Percentiles rank a stretch among this genome's conserved stretches.
These are phyloP conservation scores for Corymbia citriodora DNA, from an alignment of 441 rosid species.

Conservation along the genomic window DNA sequence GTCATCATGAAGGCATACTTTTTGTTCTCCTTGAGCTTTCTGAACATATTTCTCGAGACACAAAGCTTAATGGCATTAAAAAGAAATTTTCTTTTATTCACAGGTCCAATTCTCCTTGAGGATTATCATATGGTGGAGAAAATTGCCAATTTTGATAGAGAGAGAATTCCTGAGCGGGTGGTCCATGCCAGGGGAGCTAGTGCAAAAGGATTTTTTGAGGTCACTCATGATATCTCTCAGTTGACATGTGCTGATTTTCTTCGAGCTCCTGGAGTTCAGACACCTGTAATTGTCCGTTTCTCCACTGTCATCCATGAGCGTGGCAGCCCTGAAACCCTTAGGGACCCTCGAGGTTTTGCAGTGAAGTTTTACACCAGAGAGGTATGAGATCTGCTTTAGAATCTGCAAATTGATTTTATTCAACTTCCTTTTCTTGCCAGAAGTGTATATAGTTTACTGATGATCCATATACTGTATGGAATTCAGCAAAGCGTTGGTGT, in stretches of 20 bases:
- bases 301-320: constrained; percentile 90
- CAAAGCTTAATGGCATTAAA: not conserved
- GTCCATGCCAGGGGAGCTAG: constrained; percentile 99
- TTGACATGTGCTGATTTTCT: constrained; percentile 94
- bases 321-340: constrained; percentile 90
- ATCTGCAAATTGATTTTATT: not conserved
- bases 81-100: not conserved
- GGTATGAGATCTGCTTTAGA: constrained; percentile 26
- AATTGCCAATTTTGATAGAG: constrained; percentile 89
- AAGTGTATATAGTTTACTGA: not conserved
- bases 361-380: constrained; percentile 97
- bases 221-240: constrained; percentile 56
- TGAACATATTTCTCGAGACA: not conserved
- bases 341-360: constrained; percentile 98
- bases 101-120: constrained; percentile 93
- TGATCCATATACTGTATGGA: not conserved
- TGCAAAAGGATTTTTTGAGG: constrained; percentile 63
- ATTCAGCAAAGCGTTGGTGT: not conserved
- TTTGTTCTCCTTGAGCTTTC: not conserved
- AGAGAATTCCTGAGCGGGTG: constrained; percentile 93
- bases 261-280: constrained; percentile 89
- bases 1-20: not conserved
- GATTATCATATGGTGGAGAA: constrained; percentile 93
- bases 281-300: constrained; percentile 86
- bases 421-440: not conserved